Conservation (phyloP, 345 rosid genomes). For the Microcos paniculata region DNA sequence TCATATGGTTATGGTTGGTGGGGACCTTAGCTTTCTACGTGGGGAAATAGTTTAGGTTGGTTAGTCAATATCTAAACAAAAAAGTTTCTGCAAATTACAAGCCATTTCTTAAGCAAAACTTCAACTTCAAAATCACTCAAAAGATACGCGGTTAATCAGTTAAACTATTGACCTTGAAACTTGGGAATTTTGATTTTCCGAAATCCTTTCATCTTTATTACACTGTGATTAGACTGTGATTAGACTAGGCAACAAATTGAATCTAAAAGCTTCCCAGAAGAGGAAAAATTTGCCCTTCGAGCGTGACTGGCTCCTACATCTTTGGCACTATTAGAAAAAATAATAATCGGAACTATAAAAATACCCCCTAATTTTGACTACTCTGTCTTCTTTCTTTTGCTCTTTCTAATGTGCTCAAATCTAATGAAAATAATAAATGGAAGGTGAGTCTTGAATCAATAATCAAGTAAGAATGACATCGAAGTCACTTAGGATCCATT, state of each 20-base stretch:
- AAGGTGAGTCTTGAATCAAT: background rate
- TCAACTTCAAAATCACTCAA: background rate
- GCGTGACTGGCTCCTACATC: background rate
- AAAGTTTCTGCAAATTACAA: background rate
- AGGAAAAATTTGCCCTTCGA: background rate
- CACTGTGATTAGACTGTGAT: no score
- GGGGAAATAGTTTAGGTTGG: background rate
- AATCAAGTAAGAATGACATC: conserved; percentile 41
- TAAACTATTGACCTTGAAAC: no score
- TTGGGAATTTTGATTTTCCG: no score
- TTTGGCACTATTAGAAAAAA: background rate
- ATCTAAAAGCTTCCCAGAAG: background rate
- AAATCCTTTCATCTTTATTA: no score
- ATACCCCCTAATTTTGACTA: no score
- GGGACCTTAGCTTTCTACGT: background rate
- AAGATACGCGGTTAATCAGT: background rate
- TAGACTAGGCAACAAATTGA: background rate
- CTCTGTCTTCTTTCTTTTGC: background rate
- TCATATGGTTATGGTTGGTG: background rate
- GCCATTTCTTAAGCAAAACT: background rate
- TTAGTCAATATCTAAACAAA: background rate
- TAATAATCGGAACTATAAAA: no score
- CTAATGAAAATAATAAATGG: background rate
- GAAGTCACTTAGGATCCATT: conserved; percentile 60
- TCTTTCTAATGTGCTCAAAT: background rate